These are phyloP conservation scores for Hypoxylon sp. DNA, from an alignment of 2,329 filamentous ascomycete genomes.

Conservation along the genomic window DNA sequence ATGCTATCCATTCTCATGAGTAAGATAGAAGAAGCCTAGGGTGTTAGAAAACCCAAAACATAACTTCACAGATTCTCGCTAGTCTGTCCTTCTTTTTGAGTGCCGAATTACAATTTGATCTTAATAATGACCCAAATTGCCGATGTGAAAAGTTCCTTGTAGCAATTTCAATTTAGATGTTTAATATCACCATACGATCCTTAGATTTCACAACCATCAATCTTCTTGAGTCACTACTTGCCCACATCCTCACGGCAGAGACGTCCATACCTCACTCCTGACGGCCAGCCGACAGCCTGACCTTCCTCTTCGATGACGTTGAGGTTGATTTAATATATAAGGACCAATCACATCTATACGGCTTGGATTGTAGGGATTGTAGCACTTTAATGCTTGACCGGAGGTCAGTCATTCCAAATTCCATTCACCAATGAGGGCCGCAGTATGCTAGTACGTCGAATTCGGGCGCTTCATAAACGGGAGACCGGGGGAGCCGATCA, in stretches of 20 bases:
- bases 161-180: neutral
- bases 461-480: conserved; percentile 12
- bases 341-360: neutral
- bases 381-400: neutral
- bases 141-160: neutral
- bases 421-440: conserved; percentile 8
- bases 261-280: neutral
- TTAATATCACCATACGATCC: neutral
- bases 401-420: conserved; percentile 10
- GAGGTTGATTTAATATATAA: neutral
- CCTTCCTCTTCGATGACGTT: neutral
- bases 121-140: neutral
- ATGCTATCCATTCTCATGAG: no score
- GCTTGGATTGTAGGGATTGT: neutral
- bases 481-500: conserved; percentile 8
- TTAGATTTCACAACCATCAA: neutral
- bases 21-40: no score
- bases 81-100: no score
- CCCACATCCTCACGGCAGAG: neutral
- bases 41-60: no score
- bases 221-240: neutral
- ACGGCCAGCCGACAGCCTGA: neutral
- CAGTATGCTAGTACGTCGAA: neutral
- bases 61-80: no score
- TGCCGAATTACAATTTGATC: neutral